Evolutionary conservation across 371 early-diverging fungal species (phyloP), one percentile per base, ranked within the genome.

Genomic region (Syncephalis plumigaleata): DNA sequence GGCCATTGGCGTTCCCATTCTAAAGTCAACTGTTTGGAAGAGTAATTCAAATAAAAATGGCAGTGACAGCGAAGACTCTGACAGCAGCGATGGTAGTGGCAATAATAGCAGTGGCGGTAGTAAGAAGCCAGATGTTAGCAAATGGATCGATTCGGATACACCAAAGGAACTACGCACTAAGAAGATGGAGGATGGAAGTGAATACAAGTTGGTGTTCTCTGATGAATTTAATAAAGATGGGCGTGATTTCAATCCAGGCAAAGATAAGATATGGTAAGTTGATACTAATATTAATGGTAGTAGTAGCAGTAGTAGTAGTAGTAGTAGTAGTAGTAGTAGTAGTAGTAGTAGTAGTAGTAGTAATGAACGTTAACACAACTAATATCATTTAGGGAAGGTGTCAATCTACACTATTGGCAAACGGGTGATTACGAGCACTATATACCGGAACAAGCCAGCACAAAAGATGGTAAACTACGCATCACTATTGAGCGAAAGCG

Each of bases 201-300:
- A 42, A 20, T 64, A 56, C 51, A 23, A 47, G 2, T 36, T 73
- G 16, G 72, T 66, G 20, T 73, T 71, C 42, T 64, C 65, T 36
- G 74, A 73, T 49, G 74, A 73, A 51, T 73, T 73, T 42, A 58
- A 70, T 20, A 50, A 58, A 43, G 64, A 66, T 3, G 68, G 68
- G 2, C 68, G 74, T 36, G 55, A 58, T 1, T 73, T 73, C 48
- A 49, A 50, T 7, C 64, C 66, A 2, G 71, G 73, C 17, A 62
- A 68, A 27, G 74, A 73, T 49, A 53, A 56, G 13, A 52, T 49
- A 20, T 70, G 71, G 69, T 55, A 54, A 17, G 38, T 17, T 26
- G 11, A 13, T 24, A 8, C 23, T n/a, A 9, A 42, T 15, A 24
- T 39, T 24, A 38, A 0, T n/a, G n/a, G n/a, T n/a, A n/a, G n/a